phyloP scores from a whole-genome alignment of 2,329 filamentous ascomycete species.

The Arthrinium phaeospermum region DNA sequence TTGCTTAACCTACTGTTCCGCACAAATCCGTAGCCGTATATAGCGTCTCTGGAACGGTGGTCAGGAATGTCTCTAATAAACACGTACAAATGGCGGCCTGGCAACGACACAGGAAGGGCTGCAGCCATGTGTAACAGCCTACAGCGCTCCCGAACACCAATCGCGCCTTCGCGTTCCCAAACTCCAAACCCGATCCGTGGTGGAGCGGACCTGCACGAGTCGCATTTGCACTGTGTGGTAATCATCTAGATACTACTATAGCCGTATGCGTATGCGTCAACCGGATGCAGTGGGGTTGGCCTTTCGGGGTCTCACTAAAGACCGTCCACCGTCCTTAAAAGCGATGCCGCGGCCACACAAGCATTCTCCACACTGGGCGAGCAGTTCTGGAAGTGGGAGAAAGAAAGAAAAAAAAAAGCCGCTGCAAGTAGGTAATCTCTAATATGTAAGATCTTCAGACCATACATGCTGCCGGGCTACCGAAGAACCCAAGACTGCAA shows the following conservation, averaged over 20 bases:
- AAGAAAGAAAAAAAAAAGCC: background rate
- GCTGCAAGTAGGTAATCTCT: background rate
- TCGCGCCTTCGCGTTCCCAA: constrained; percentile 1
- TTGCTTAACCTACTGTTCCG: constrained; percentile 9
- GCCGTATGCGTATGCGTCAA: constrained; percentile 15
- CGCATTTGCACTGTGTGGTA: constrained; percentile 8
- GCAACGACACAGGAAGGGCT: background rate
- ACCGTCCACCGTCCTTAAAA: constrained; percentile 15
- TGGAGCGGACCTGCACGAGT: background rate
- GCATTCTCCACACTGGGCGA: background rate
- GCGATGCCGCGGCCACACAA: constrained; percentile 19
- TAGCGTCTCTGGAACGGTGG: background rate
- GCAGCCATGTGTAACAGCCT: background rate
- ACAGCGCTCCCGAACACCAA: background rate
- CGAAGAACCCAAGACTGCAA: background rate
- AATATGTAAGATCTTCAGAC: background rate
- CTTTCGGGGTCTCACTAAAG: constrained; percentile 20
- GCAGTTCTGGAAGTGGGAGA: background rate
- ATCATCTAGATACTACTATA: background rate
- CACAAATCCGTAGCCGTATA: constrained; percentile 5
- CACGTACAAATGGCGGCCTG: background rate
- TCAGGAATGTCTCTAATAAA: constrained; percentile 9
- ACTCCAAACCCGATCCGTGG: background rate
- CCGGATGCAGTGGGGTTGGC: constrained; percentile 1
- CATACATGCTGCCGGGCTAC: background rate